These are phyloP conservation scores for Acrodontium crateriforme DNA, from an alignment of 2,329 filamentous ascomycete genomes.

Conservation along the genomic window DNA sequence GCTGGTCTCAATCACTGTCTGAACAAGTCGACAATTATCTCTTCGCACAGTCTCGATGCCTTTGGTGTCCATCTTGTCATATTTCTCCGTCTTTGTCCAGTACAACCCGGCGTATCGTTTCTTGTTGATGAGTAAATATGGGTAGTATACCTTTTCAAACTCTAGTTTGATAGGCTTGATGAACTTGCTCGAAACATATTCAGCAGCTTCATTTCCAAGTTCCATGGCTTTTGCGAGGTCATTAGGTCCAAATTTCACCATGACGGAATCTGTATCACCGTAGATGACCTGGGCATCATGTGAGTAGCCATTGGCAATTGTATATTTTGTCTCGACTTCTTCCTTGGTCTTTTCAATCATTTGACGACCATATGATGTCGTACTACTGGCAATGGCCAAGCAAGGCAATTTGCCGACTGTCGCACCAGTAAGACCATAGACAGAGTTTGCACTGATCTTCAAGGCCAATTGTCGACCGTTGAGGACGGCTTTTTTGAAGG, in stretches of 20 bases:
- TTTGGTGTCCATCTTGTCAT: slow-evolving; percentile 99
- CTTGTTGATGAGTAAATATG: slow-evolving; percentile 98
- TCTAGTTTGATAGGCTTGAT: slow-evolving; percentile 95
- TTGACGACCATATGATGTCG: slow-evolving; percentile 88
- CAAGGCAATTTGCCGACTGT: slow-evolving; percentile 93
- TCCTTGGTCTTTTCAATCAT: slow-evolving; percentile 98
- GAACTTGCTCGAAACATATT: slow-evolving; percentile 82
- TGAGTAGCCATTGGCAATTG: slow-evolving; percentile 82
- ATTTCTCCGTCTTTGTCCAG: slow-evolving; percentile 89
- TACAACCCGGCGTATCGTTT: slow-evolving; percentile 97
- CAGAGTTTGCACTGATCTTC: slow-evolving; percentile 94
- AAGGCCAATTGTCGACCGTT: slow-evolving; percentile 93
- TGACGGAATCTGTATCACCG: slow-evolving; percentile 97
- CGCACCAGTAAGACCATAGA: slow-evolving; percentile 93
- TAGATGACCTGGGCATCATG: slow-evolving; percentile 97
- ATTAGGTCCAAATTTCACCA: slow-evolving; percentile 94
- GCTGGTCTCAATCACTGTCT: slow-evolving; percentile 95
- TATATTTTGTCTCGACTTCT: slow-evolving; percentile 86
- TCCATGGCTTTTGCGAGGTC: slow-evolving; percentile 86
- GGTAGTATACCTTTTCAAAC: slow-evolving; percentile 98
- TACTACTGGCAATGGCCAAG: slow-evolving; percentile 88
- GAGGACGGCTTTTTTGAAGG: slow-evolving; percentile 94
- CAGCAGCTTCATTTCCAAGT: slow-evolving; percentile 81
- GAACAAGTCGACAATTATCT: slow-evolving; percentile 91
- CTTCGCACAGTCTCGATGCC: slow-evolving; percentile 95